These are phyloP conservation scores for Elaeis guineensis DNA, from an alignment of 176 grass and related monocot genomes.

Conservation along the genomic window DNA sequence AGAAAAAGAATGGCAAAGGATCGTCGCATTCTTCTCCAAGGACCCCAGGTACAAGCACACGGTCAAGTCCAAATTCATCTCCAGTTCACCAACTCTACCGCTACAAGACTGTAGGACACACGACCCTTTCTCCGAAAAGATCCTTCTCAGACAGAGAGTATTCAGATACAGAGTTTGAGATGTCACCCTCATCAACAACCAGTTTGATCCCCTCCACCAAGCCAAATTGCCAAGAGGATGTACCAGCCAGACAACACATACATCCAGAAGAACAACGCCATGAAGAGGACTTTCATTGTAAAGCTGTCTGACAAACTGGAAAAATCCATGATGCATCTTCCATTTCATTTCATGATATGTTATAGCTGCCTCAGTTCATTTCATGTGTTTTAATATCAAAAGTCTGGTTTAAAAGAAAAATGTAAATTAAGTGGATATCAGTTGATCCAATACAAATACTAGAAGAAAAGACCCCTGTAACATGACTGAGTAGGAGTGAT, in stretches of 20 bases:
- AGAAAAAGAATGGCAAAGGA: conserved; percentile 34
- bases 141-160: conserved; percentile 36
- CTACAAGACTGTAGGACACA: conserved; percentile 43
- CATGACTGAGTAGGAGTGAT: no score
- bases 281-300: conserved; percentile 36
- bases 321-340: conserved; percentile 11
- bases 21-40: conserved; percentile 9
- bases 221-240: conserved; percentile 26
- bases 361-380: no score
- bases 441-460: no score
- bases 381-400: no score
- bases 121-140: conserved; percentile 14
- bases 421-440: no score
- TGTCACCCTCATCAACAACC: conserved; percentile 21
- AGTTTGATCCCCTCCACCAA: conserved; percentile 28
- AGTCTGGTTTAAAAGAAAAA: no score
- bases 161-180: conserved; percentile 29
- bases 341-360: no score
- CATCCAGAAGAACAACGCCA: conserved; percentile 7
- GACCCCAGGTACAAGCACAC: conserved; percentile 26
- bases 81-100: conserved; percentile 33
- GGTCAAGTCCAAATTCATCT: conserved; percentile 12
- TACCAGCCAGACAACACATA: conserved; percentile 14
- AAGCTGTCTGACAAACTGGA: conserved; percentile 11
- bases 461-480: no score